These are phyloP conservation scores for Steccherinum ochraceum DNA, from an alignment of 768 basidiomycete genomes.

Conservation along the genomic window DNA sequence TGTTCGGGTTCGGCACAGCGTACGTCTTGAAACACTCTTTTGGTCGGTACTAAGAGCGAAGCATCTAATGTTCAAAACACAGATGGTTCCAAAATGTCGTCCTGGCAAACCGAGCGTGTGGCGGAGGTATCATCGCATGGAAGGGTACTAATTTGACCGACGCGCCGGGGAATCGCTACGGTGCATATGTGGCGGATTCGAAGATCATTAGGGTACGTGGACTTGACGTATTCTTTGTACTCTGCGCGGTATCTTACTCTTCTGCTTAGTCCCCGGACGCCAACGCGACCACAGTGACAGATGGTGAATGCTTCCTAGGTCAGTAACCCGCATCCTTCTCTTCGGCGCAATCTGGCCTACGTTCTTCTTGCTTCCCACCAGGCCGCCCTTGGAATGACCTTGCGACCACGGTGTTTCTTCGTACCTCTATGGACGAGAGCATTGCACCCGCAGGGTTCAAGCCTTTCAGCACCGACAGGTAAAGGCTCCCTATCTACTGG, in stretches of 20 bases:
- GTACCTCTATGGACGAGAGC: slow-evolving; percentile 53
- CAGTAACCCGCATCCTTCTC: background rate
- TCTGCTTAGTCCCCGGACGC: slow-evolving; percentile 49
- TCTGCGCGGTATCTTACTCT: background rate
- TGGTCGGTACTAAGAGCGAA: too few relatives aligned
- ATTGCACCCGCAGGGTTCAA: slow-evolving; percentile 46
- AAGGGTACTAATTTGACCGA: slow-evolving; percentile 49
- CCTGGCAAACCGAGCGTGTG: slow-evolving; percentile 57
- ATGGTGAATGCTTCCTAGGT: slow-evolving; percentile 47
- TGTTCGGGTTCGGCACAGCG: slow-evolving; percentile 60
- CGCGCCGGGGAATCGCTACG: slow-evolving; percentile 44
- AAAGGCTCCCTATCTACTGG: background rate
- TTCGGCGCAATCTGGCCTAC: background rate
- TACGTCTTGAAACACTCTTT: slow-evolving; percentile 19
- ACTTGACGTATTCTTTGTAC: background rate
- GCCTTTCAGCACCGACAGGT: slow-evolving; percentile 40
- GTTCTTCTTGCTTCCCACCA: slow-evolving; percentile 4
- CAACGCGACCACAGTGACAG: slow-evolving; percentile 39
- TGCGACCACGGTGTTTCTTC: slow-evolving; percentile 46
- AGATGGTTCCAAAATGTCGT: slow-evolving; percentile 58
- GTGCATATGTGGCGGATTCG: slow-evolving; percentile 51
- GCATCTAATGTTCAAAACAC: background rate
- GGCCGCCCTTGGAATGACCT: slow-evolving; percentile 58
- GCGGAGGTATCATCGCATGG: slow-evolving; percentile 64
- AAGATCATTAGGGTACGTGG: slow-evolving; percentile 47